Evolutionary conservation across 73 alveolate species (phyloP).

Genomic region (Uronychia binucleata): DNA sequence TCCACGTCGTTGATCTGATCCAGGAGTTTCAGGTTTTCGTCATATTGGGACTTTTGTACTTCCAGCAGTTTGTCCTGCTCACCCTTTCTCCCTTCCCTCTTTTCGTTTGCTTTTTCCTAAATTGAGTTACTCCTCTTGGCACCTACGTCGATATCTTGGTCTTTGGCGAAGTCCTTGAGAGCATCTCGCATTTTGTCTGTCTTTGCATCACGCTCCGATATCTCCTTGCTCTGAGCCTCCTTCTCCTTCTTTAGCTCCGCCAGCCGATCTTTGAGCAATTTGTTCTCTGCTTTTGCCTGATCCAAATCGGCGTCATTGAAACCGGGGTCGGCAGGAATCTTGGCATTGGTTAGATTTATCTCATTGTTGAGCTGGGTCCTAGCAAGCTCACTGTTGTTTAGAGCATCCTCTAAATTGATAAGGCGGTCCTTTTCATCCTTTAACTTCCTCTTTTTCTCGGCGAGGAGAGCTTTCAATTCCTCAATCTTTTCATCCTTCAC

Average conservation of each 20-base stretch:
- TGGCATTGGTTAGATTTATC: not conserved
- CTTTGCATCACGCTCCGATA: not conserved
- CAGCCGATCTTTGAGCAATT: not conserved
- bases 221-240: not conserved
- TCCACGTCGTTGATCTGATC: too few species aligned
- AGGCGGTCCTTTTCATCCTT: not conserved
- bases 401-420: not conserved
- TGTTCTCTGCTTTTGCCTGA: not conserved
- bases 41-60: too few species aligned
- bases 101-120: too few species aligned
- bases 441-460: not conserved
- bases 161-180: not conserved
- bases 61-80: too few species aligned
- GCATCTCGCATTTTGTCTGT: not conserved
- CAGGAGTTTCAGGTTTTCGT: too few species aligned
- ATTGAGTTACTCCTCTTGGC: too few species aligned
- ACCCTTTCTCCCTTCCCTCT: too few species aligned
- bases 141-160: not conserved
- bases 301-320: not conserved
- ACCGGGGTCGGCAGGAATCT: not conserved
- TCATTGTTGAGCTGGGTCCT: not conserved
- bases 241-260: not conserved
- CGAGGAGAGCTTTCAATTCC: not conserved
- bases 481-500: not conserved
- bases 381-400: not conserved